phyloP scores from a whole-genome alignment of 306 rosid species.

The Medicago truncatula region DNA sequence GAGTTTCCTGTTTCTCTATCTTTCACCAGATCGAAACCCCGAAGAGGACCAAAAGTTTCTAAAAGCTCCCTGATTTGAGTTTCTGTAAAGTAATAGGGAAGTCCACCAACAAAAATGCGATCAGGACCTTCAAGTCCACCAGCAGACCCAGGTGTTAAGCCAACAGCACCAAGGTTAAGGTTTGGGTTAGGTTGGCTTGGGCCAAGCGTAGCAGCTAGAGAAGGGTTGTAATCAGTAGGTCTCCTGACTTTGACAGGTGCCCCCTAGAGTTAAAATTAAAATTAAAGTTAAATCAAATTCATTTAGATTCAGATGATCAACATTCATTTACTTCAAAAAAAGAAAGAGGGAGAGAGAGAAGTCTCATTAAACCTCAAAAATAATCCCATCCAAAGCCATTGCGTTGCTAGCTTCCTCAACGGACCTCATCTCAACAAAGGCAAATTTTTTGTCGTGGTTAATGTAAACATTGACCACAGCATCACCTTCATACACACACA shows the following conservation, averaged over 20 bases:
- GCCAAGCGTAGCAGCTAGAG: conserved; percentile 97
- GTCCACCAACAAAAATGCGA: conserved; percentile 98
- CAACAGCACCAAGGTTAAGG: conserved; percentile 86
- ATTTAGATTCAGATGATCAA: neutral
- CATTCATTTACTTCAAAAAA: conserved; percentile 1
- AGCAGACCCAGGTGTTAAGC: conserved; percentile 96
- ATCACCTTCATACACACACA: conserved; percentile 66
- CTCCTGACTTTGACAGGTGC: conserved; percentile 99
- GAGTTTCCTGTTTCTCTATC: conserved; percentile 99
- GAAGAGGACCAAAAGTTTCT: conserved; percentile 94
- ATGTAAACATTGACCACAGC: conserved; percentile 98
- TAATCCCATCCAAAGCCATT: conserved; percentile 98
- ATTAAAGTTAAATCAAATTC: conserved; percentile 26
- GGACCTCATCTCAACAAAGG: conserved; percentile 99
- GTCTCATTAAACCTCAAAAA: conserved; percentile 72
- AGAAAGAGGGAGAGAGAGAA: neutral
- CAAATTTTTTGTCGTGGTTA: conserved; percentile 97
- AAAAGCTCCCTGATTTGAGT: conserved; percentile 92
- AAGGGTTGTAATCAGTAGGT: conserved; percentile 96
- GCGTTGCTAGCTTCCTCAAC: conserved; percentile 99
- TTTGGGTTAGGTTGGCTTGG: conserved; percentile 99
- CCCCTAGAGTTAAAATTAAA: conserved; percentile 58
- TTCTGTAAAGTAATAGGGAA: conserved; percentile 94
- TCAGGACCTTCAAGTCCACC: conserved; percentile 99
- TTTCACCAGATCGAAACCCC: conserved; percentile 96